Conservation (phyloP, 2,329 filamentous ascomycete species). For the Penicillium sp. region DNA sequence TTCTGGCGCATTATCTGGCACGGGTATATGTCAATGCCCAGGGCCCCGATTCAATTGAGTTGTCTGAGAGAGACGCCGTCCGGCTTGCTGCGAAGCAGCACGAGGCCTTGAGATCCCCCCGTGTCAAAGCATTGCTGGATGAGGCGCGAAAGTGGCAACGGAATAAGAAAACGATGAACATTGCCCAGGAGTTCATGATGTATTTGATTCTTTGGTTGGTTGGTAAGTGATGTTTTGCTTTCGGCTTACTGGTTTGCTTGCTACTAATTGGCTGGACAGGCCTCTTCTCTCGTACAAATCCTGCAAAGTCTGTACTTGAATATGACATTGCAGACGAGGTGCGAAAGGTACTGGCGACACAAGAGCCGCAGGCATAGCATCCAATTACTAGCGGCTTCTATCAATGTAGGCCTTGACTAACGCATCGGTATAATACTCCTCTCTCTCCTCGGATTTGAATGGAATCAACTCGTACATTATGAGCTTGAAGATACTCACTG, state of each 20-base stretch:
- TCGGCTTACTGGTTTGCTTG: not conserved
- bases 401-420: too few relatives aligned
- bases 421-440: too few relatives aligned
- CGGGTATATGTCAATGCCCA: conserved; percentile 4
- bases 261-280: conserved; percentile 16
- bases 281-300: conserved; percentile 19
- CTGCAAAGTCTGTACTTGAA: conserved; percentile 8
- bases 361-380: not conserved
- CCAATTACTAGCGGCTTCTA: too few relatives aligned
- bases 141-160: conserved; percentile 34
- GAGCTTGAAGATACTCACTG: too few relatives aligned
- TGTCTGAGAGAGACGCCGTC: conserved; percentile 13
- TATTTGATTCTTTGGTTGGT: conserved; percentile 39
- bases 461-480: too few relatives aligned
- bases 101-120: conserved; percentile 35
- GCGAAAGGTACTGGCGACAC: conserved; percentile 1
- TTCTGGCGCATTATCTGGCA: conserved; percentile 39
- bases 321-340: conserved; percentile 20
- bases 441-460: conserved; percentile 17
- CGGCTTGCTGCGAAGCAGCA: conserved; percentile 32
- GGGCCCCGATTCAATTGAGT: not conserved
- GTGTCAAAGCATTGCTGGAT: conserved; percentile 34
- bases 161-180: conserved; percentile 34
- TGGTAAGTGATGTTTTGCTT: conserved; percentile 21
- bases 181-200: conserved; percentile 39